Evolutionary conservation across 169 alveolate genomes (phyloP).

Genomic region (Babesia bovis): DNA sequence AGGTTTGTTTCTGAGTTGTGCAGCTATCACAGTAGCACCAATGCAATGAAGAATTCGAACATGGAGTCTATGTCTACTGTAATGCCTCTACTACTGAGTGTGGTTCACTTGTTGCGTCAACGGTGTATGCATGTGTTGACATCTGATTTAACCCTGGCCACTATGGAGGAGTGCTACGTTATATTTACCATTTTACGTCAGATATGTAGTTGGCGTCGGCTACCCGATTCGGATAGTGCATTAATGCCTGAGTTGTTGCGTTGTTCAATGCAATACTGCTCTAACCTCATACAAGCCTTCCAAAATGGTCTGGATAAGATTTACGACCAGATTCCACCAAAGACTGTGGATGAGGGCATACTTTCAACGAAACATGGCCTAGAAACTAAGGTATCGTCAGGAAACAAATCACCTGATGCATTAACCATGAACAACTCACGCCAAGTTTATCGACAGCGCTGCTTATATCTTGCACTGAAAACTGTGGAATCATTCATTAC

Average conservation of each 20-base stretch:
- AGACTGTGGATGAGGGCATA: background rate
- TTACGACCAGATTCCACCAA: background rate
- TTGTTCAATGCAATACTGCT: background rate
- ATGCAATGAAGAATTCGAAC: background rate
- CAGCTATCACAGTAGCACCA: background rate
- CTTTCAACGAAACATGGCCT: background rate
- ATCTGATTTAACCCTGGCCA: slow-evolving; percentile 17
- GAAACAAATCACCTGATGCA: background rate
- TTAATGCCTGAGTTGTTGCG: slow-evolving; percentile 2
- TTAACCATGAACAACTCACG: background rate
- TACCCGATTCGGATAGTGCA: background rate
- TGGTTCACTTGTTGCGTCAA: slow-evolving; percentile 16
- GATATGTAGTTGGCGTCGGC: slow-evolving; percentile 9
- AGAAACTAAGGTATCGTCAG: background rate
- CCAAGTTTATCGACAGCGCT: slow-evolving; percentile 20
- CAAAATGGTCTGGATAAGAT: slow-evolving; percentile 30
- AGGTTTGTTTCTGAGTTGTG: slow-evolving; percentile 25
- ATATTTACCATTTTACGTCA: slow-evolving; percentile 16
- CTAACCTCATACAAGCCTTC: slow-evolving; percentile 11
- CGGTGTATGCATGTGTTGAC: slow-evolving; percentile 4
- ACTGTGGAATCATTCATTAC: slow-evolving; percentile 19
- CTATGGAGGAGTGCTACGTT: slow-evolving; percentile 22
- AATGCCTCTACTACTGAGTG: slow-evolving; percentile 1
- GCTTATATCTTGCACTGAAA: slow-evolving; percentile 26
- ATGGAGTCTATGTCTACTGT: background rate